Conservation (phyloP, 305 asterid genomes). For the Solanum hybrid region DNA sequence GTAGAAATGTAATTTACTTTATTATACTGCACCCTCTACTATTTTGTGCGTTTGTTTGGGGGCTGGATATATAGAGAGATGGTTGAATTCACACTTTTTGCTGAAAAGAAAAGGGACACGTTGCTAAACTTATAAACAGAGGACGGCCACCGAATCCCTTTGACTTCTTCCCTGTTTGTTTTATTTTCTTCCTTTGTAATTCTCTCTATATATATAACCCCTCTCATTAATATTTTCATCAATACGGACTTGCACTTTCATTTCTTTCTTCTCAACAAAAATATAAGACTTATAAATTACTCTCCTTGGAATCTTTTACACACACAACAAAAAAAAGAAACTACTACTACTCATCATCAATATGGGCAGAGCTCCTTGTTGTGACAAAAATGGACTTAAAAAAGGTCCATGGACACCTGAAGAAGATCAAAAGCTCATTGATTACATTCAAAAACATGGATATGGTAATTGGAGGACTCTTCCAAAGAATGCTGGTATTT, state of each 20-base stretch:
- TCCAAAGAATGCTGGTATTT: constrained; percentile 65
- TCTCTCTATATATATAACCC: neutral
- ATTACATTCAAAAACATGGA: constrained; percentile 54
- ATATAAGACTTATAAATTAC: neutral
- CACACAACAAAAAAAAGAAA: neutral
- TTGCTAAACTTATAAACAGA: constrained; percentile 43
- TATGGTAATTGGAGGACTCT: constrained; percentile 75
- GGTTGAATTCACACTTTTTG: constrained; percentile 15
- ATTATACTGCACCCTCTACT: neutral
- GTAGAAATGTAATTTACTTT: neutral
- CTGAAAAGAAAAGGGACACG: constrained; percentile 54
- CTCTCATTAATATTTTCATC: neutral
- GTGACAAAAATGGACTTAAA: constrained; percentile 80
- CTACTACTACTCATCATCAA: neutral
- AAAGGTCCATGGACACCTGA: constrained; percentile 86
- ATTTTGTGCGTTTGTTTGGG: neutral
- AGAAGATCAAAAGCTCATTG: constrained; percentile 60
- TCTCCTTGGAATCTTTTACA: neutral
- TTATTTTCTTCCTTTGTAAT: neutral
- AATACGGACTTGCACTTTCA: constrained; percentile 5
- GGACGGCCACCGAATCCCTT: constrained; percentile 74
- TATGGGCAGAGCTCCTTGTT: constrained; percentile 86
- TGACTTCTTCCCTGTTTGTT: constrained; percentile 32
- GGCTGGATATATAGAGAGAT: neutral
- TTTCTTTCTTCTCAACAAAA: neutral